Percentiles rank a stretch among this genome's conserved stretches.
phyloP scores from a whole-genome alignment of 371 early-diverging fungal species.

The Lichtheimia ornata region DNA sequence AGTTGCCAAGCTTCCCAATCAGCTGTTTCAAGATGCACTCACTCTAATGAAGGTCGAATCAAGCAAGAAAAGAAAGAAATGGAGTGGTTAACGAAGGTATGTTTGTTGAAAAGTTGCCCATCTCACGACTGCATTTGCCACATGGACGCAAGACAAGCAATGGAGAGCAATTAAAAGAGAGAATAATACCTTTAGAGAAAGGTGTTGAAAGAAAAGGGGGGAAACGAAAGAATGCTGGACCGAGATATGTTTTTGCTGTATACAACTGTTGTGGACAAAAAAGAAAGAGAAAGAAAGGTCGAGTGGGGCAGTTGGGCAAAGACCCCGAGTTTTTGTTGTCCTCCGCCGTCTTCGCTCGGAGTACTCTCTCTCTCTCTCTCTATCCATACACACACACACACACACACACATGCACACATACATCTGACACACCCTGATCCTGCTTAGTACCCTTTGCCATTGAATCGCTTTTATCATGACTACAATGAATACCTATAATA shows the following conservation, averaged over 20 bases:
- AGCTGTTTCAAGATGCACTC: not conserved
- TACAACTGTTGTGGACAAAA: not conserved
- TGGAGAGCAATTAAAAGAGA: not conserved
- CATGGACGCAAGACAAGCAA: not conserved
- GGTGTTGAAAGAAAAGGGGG: not conserved
- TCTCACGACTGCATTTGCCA: constrained; percentile 5
- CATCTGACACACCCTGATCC: too few species aligned
- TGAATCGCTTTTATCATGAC: too few species aligned
- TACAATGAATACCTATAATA: too few species aligned
- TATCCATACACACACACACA: too few species aligned
- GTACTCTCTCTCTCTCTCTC: too few species aligned
- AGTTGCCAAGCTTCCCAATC: not conserved
- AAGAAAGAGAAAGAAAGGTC: constrained; percentile 9
- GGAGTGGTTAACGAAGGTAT: not conserved
- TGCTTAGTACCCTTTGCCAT: too few species aligned
- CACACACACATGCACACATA: too few species aligned
- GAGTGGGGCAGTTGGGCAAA: too few species aligned
- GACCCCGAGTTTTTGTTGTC: too few species aligned
- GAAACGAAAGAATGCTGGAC: not conserved
- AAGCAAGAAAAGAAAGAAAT: not conserved
- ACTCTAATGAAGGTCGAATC: not conserved
- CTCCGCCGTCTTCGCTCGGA: too few species aligned
- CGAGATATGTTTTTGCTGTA: too few species aligned
- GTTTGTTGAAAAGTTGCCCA: not conserved
- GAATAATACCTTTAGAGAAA: constrained; percentile 1